A percentile compares a stretch with the other conserved stretches of the same genome.
phyloP scores from a whole-genome alignment of 2,329 filamentous ascomycete genomes.

The Fusarium aywerte region DNA sequence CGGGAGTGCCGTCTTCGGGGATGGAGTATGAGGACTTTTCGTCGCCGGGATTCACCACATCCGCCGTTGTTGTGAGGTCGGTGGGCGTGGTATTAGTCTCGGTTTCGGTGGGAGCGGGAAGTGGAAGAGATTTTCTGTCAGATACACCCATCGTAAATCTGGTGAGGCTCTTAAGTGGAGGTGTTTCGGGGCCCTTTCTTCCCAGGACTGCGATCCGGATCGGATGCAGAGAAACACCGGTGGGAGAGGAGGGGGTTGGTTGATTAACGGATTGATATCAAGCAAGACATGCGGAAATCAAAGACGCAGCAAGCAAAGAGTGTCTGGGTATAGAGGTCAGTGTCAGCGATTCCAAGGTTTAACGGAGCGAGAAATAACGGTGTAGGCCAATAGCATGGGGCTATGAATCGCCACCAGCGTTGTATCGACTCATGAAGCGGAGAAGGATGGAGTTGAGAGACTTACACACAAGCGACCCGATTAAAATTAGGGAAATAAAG shows the following conservation, averaged over 20 bases:
- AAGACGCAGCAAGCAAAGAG: slow-evolving; percentile 32
- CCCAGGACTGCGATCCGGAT: slow-evolving; percentile 39
- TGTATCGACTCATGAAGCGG: slow-evolving; percentile 33
- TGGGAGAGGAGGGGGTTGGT: slow-evolving; percentile 32
- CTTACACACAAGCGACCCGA: slow-evolving; percentile 41
- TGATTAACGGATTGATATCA: slow-evolving; percentile 42
- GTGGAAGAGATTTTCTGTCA: slow-evolving; percentile 69
- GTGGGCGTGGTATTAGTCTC: slow-evolving; percentile 70
- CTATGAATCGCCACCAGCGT: slow-evolving; percentile 50
- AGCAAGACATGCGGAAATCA: slow-evolving; percentile 49
- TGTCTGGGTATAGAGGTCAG: slow-evolving; percentile 39
- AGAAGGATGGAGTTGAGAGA: slow-evolving; percentile 17
- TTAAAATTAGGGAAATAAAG: slow-evolving; percentile 20
- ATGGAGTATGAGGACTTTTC: slow-evolving; percentile 81
- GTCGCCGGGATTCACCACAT: slow-evolving; percentile 74
- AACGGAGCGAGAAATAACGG: slow-evolving; percentile 24
- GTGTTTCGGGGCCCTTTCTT: slow-evolving; percentile 37
- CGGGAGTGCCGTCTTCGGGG: slow-evolving; percentile 86
- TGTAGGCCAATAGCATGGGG: slow-evolving; percentile 37
- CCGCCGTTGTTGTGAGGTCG: slow-evolving; percentile 64
- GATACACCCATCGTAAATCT: slow-evolving; percentile 65
- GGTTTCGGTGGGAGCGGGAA: slow-evolving; percentile 83
- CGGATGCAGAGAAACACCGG: slow-evolving; percentile 32
- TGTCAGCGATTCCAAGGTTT: slow-evolving; percentile 36
- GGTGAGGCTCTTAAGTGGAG: slow-evolving; percentile 33